A percentile compares a stretch with the other conserved stretches of the same genome.
Evolutionary conservation across 257 asterid species (phyloP).

Genomic region (Nicotiana undulata): DNA sequence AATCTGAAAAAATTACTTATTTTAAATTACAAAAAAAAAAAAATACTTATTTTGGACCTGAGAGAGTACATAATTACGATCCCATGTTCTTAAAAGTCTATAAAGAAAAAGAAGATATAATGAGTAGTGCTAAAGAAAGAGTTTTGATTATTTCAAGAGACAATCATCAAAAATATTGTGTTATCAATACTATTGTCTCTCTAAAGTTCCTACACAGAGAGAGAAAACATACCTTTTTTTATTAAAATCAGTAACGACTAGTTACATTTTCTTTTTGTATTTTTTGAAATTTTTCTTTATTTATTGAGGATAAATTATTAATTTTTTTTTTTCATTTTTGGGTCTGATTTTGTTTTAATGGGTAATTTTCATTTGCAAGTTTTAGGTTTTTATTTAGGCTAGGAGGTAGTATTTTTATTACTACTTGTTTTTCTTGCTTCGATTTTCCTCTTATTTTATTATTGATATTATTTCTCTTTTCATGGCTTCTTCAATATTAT

Average conservation of each 20-base stretch:
- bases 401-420: too few species aligned
- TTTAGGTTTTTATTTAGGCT: background rate
- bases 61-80: background rate
- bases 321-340: background rate
- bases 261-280: background rate
- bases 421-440: too few species aligned
- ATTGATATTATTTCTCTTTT: too few species aligned
- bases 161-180: background rate
- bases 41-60: too few species aligned
- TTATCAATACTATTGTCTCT: constrained; percentile 8
- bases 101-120: background rate
- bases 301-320: too few species aligned
- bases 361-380: background rate
- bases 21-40: too few species aligned
- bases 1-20: too few species aligned
- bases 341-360: background rate
- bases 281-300: too few species aligned
- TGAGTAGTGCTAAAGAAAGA: constrained; percentile 7
- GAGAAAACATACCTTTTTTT: background rate
- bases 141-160: constrained; percentile 9
- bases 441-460: too few species aligned
- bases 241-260: background rate
- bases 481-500: too few species aligned
- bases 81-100: constrained; percentile 12
- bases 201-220: constrained; percentile 2